Base-by-base conservation (phyloP, 2,329 filamentous ascomycete species). In the Hymenoscyphus occultus region DNA sequence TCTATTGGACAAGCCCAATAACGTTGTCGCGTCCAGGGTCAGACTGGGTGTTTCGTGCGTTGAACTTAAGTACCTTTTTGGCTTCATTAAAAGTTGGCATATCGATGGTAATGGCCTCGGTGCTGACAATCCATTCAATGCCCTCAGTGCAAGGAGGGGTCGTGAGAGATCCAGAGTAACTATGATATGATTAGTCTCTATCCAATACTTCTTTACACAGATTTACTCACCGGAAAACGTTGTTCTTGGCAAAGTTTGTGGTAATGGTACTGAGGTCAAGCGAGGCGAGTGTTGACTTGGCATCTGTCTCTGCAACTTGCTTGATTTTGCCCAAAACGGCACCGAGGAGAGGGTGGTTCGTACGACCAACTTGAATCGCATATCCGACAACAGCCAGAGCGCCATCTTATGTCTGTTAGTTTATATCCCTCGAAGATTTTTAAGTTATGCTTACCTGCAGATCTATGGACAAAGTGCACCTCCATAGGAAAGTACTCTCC, bases 141-240 rank as follows among this genome's bases (percentile, higher is more conserved):
- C 81, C 81, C 74, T 87, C 84, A n/a, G 78, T 78, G 76, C 86
- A 88, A 4, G 86, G 86, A 22, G 86, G 86, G 0, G 85, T 87
- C 42, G 86, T 88, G 58, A 88, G 78, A 22, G 84, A 86, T 32
- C 86, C 85, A 16, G 75, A 74, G 78, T 88, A 88, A 65, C 80
- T 68, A 51, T 16, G 2, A 14, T 42, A 13, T 22, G 7, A 13
- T 58, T 22, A 58, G 31, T 5, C 2, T 58, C 10, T 14, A 54
- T 54, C 22, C 3, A 13, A 9, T 28, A 5, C 10, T 10, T 5
- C n/a, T n/a, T 12, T 19, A 10, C 3, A 9, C n/a, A 12, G 19
- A 42, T 19, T 22, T 22, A 45, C 58, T 22, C 14, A 59, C 58
- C 39, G 35, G 58, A 59, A 59, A 16, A 59, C 19, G 22, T 59